A percentile compares a stretch with the other conserved stretches of the same genome.
phyloP scores from a whole-genome alignment of 257 asterid species.

The Nicotiana undulata region DNA sequence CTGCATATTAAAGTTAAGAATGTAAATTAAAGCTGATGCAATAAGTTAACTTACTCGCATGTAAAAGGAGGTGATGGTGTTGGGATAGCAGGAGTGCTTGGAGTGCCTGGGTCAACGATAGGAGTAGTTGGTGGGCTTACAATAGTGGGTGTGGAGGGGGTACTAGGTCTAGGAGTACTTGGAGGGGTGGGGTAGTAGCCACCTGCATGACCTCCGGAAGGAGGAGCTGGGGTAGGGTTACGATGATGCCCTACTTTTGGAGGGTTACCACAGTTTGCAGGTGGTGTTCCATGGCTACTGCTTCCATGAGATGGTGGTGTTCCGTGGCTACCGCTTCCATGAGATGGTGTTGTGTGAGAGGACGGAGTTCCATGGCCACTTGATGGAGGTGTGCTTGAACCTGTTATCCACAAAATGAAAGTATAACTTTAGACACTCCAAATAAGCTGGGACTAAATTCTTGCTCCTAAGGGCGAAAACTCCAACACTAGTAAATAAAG shows the following conservation, averaged over 20 bases:
- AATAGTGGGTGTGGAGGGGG: slow-evolving; percentile 18
- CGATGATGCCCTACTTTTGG: slow-evolving; percentile 58
- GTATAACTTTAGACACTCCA: neutral
- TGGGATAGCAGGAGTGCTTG: slow-evolving; percentile 37
- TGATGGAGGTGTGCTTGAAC: slow-evolving; percentile 29
- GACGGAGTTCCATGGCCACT: neutral
- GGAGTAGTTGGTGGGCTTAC: slow-evolving; percentile 33
- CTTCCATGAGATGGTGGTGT: slow-evolving; percentile 31
- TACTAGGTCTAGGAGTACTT: slow-evolving; percentile 12
- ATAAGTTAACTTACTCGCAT: slow-evolving; percentile 58
- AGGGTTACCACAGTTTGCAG: slow-evolving; percentile 63
- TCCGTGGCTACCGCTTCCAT: slow-evolving; percentile 42
- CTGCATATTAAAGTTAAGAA: neutral
- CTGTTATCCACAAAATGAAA: slow-evolving; percentile 24
- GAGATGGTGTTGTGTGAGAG: slow-evolving; percentile 17
- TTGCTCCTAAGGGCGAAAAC: neutral
- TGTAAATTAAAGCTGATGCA: neutral
- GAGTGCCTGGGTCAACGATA: slow-evolving; percentile 23
- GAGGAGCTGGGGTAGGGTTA: slow-evolving; percentile 37
- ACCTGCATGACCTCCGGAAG: slow-evolving; percentile 22
- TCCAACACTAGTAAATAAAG: neutral
- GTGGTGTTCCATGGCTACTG: slow-evolving; percentile 49
- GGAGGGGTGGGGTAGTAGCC: slow-evolving; percentile 18
- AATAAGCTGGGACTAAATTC: neutral
- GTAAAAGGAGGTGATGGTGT: slow-evolving; percentile 85